These are phyloP conservation scores for Chrysopogon serrulatus DNA, from an alignment of 176 grass and related monocot species.

Conservation along the genomic window DNA sequence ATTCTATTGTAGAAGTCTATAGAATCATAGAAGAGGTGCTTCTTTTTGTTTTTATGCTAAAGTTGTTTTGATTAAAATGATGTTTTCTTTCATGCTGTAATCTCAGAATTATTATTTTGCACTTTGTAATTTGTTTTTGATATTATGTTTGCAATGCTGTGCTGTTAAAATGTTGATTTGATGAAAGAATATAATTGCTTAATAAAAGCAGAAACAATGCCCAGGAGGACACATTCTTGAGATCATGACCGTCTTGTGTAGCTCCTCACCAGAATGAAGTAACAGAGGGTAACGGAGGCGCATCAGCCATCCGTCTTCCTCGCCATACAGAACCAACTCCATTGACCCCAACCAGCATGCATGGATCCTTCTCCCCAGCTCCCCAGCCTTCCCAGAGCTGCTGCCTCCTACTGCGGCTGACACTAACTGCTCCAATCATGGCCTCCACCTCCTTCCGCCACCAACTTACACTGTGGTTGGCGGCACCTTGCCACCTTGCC, in stretches of 20 bases:
- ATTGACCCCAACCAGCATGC: neutral
- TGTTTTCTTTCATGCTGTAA: neutral
- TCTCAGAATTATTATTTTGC: conserved; percentile 6
- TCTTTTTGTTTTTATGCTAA: conserved; percentile 18
- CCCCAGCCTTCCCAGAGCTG: neutral
- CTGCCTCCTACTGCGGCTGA: neutral
- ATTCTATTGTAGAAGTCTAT: conserved; percentile 95
- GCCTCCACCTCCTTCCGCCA: neutral
- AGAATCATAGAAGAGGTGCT: conserved; percentile 98
- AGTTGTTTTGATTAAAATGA: neutral
- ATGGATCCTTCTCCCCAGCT: neutral
- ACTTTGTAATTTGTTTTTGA: neutral
- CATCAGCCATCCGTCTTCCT: neutral
- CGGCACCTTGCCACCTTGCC: neutral
- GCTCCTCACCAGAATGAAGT: neutral
- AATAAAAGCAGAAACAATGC: neutral
- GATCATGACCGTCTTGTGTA: neutral
- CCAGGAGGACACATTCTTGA: neutral
- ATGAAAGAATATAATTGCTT: neutral
- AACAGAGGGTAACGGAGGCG: neutral
- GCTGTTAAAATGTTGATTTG: neutral
- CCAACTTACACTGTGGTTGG: neutral
- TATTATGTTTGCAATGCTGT: neutral
- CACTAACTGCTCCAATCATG: neutral
- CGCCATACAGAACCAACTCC: neutral